phyloP scores from a whole-genome alignment of 176 grass and related monocot species.

The Oryza meridionalis region DNA sequence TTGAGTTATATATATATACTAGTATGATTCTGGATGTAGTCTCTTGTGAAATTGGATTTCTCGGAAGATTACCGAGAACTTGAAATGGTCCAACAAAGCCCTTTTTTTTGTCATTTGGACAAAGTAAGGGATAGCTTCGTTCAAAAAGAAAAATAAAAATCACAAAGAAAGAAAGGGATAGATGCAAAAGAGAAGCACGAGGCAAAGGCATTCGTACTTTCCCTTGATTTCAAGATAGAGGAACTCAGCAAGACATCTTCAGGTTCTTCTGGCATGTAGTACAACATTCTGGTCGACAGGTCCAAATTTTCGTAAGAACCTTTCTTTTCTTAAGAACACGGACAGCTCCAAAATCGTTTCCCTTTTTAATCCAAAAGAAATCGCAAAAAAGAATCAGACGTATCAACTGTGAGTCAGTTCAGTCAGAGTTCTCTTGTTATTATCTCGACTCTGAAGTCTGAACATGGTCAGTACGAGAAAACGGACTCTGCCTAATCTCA shows the following conservation, averaged over 20 bases:
- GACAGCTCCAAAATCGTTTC: too few relatives aligned
- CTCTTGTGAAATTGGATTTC: neutral
- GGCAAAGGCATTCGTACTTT: constrained; percentile 21
- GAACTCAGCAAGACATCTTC: constrained; percentile 3
- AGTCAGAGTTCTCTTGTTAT: neutral
- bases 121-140: constrained; percentile 13
- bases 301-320: too few relatives aligned
- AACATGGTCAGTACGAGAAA: neutral
- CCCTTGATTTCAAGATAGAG: constrained; percentile 20
- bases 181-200: constrained; percentile 8
- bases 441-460: neutral
- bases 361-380: too few relatives aligned
- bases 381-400: too few relatives aligned
- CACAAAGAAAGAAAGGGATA: constrained; percentile 14
- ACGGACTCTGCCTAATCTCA: neutral
- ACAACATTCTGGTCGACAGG: too few relatives aligned
- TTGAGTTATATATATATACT: neutral
- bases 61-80: neutral
- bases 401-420: too few relatives aligned
- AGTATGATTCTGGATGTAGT: neutral
- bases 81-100: neutral
- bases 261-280: neutral
- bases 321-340: too few relatives aligned
- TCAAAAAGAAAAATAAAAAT: neutral
- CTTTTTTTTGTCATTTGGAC: neutral